phyloP scores from a whole-genome alignment of 257 asterid genomes.

The Nicotiana tabacum region DNA sequence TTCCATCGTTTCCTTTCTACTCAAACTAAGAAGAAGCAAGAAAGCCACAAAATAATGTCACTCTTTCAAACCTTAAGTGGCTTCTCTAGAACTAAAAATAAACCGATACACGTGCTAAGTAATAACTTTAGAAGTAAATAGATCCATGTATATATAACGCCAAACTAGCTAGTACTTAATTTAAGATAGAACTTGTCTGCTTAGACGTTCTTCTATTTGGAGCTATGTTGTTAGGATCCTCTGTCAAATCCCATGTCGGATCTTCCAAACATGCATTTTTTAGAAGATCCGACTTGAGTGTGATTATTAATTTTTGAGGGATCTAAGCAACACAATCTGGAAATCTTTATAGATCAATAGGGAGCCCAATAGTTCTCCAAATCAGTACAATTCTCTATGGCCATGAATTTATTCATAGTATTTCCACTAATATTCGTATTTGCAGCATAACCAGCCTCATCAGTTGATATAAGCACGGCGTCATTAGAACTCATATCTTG shows the following conservation, averaged over 20 bases:
- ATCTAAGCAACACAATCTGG: neutral
- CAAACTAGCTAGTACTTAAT: neutral
- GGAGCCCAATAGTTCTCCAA: constrained; percentile 62
- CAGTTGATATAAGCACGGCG: constrained; percentile 15
- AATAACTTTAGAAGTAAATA: neutral
- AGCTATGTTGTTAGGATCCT: neutral
- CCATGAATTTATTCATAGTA: constrained; percentile 38
- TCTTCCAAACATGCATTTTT: neutral
- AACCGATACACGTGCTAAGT: too few relatives aligned
- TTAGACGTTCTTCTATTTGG: neutral
- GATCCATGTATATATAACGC: neutral
- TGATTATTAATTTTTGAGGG: neutral
- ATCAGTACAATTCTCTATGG: constrained; percentile 59
- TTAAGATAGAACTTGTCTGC: neutral
- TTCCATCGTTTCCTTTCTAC: neutral
- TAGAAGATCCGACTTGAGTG: neutral
- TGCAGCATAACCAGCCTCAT: constrained; percentile 34
- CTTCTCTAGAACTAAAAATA: neutral
- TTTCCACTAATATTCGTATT: constrained; percentile 28
- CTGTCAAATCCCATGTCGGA: too few relatives aligned
- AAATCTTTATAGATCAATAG: constrained; percentile 17
- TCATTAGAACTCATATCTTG: constrained; percentile 32
- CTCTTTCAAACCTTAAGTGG: neutral
- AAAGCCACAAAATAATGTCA: neutral
- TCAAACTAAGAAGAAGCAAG: neutral